Conservation (phyloP, 345 rosid species). For the Populus tremula region DNA sequence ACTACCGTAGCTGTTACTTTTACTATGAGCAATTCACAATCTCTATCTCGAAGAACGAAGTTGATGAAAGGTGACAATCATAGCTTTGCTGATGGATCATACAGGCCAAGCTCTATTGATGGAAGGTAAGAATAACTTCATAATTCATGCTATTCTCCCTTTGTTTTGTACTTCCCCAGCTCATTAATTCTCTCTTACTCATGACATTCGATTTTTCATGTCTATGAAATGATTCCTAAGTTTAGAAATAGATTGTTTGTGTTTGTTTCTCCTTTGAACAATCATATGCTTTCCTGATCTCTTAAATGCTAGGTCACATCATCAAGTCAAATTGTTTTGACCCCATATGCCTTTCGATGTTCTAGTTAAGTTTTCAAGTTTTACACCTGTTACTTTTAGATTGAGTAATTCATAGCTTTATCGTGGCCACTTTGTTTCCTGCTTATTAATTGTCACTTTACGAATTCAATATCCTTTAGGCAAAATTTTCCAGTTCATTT, state of each 20-base stretch:
- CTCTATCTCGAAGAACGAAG: slow-evolving; percentile 91
- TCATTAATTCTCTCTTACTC: background rate
- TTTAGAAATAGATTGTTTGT: background rate
- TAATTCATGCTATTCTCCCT: background rate
- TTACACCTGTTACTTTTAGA: background rate
- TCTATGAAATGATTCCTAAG: background rate
- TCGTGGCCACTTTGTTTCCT: background rate
- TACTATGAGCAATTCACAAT: slow-evolving; percentile 63
- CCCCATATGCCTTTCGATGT: background rate
- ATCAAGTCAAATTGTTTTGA: background rate
- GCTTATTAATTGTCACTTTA: background rate
- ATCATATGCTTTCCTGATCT: background rate
- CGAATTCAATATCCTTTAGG: too few relatives aligned
- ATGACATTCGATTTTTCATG: background rate
- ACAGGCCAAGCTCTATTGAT: slow-evolving; percentile 59
- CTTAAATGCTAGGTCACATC: background rate
- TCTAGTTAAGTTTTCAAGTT: background rate
- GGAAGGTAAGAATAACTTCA: slow-evolving; percentile 54
- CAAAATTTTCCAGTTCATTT: background rate
- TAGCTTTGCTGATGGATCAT: slow-evolving; percentile 68
- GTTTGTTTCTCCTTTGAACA: background rate
- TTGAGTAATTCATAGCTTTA: background rate
- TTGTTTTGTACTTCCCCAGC: background rate
- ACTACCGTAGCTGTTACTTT: slow-evolving; percentile 73
- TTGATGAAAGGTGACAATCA: slow-evolving; percentile 72